These are phyloP conservation scores for Plenodomus tracheiphilus DNA, from an alignment of 2,329 filamentous ascomycete genomes.

Conservation along the genomic window DNA sequence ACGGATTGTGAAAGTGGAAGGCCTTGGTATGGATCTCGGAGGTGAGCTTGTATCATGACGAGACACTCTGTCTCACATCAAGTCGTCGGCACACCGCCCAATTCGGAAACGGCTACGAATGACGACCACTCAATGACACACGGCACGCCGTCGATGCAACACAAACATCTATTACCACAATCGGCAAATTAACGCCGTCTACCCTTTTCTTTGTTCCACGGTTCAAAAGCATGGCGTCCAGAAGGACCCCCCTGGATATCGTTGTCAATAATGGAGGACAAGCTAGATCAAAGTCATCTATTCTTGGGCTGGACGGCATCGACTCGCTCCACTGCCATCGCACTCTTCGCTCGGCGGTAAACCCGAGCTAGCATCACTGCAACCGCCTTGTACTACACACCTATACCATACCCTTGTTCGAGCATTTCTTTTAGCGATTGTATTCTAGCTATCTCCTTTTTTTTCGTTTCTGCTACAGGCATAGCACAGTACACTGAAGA, in stretches of 20 bases:
- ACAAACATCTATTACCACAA: background rate
- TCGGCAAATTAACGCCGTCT: background rate
- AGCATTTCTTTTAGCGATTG: constrained; percentile 16
- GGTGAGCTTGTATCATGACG: constrained; percentile 62
- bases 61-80: constrained; percentile 3
- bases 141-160: background rate
- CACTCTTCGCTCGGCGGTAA: constrained; percentile 20
- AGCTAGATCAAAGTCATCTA: background rate
- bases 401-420: constrained; percentile 19
- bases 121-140: constrained; percentile 15
- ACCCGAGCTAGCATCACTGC: constrained; percentile 17
- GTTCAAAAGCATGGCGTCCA: constrained; percentile 29
- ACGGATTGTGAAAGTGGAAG: constrained; percentile 52
- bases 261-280: background rate
- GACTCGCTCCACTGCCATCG: constrained; percentile 3
- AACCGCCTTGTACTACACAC: constrained; percentile 30
- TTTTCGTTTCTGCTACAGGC: constrained; percentile 9
- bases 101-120: constrained; percentile 22
- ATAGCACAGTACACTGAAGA: constrained; percentile 6
- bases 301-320: background rate
- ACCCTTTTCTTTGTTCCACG: constrained; percentile 10
- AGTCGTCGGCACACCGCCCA: constrained; percentile 5
- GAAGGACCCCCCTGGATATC: constrained; percentile 1
- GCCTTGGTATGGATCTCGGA: constrained; percentile 67
- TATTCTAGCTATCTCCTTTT: constrained; percentile 8